Evolutionary conservation across 192 early-diverging fungal genomes (phyloP).

Genomic region (Funneliformis geosporum): DNA sequence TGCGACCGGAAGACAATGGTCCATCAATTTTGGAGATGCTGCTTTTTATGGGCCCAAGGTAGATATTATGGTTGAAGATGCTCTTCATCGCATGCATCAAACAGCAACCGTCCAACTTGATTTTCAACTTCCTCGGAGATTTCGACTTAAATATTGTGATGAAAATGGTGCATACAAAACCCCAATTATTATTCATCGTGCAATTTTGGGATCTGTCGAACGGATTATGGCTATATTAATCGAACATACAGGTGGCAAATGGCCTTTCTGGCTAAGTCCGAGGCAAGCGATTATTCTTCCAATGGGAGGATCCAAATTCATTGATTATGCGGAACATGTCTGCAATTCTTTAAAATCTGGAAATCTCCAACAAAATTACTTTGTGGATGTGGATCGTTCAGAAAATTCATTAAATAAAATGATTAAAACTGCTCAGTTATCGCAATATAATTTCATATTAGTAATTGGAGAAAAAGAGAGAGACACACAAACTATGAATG

Average conservation of each 20-base stretch:
- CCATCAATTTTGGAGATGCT: slow-evolving; percentile 82
- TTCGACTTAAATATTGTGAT: slow-evolving; percentile 74
- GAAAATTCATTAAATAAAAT: slow-evolving; percentile 70
- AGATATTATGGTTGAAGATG: slow-evolving; percentile 84
- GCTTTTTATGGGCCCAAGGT: slow-evolving; percentile 98
- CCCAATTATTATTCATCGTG: slow-evolving; percentile 95
- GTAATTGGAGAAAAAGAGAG: slow-evolving; percentile 86
- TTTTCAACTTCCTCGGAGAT: slow-evolving; percentile 89
- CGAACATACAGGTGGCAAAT: slow-evolving; percentile 88
- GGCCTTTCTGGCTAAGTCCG: slow-evolving; percentile 96
- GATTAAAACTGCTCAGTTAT: slow-evolving; percentile 77
- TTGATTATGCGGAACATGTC: slow-evolving; percentile 69
- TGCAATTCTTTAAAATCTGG: slow-evolving; percentile 37
- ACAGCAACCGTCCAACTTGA: slow-evolving; percentile 96
- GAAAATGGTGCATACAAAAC: slow-evolving; percentile 62
- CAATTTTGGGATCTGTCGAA: slow-evolving; percentile 88
- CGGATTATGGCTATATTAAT: slow-evolving; percentile 94
- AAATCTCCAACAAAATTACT: slow-evolving; percentile 45
- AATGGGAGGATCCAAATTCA: slow-evolving; percentile 55
- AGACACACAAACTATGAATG: slow-evolving; percentile 65
- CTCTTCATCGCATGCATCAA: slow-evolving; percentile 80
- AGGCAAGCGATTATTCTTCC: slow-evolving; percentile 88
- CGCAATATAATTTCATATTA: slow-evolving; percentile 85
- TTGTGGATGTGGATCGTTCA: slow-evolving; percentile 78
- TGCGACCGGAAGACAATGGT: slow-evolving; percentile 60